phyloP scores from a whole-genome alignment of 371 early-diverging fungal genomes.

The Sanchytrium tribonematis region DNA sequence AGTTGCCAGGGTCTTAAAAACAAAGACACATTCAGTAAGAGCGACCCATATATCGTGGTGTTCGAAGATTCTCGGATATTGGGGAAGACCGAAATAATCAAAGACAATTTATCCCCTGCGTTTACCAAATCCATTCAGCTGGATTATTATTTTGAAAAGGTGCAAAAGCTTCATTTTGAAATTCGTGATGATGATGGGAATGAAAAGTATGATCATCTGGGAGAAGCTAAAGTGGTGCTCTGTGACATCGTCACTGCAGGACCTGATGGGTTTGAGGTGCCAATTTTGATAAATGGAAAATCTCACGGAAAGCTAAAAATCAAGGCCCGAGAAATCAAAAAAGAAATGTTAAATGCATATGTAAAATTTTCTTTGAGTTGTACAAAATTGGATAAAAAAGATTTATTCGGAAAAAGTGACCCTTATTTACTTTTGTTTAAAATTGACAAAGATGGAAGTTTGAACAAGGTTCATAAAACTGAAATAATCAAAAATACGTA shows the following conservation, averaged over 20 bases:
- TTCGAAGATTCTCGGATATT: background rate
- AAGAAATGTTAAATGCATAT: background rate
- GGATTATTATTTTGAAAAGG: constrained; percentile 20
- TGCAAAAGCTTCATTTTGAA: constrained; percentile 10
- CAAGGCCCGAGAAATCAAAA: constrained; percentile 1
- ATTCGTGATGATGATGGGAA: background rate
- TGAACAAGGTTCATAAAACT: constrained; percentile 4
- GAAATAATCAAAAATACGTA: constrained; percentile 8
- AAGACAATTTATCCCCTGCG: constrained; percentile 16
- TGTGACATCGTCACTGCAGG: background rate
- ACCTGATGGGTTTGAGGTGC: background rate
- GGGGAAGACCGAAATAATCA: constrained; percentile 15
- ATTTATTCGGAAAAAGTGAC: constrained; percentile 3
- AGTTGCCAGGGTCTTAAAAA: constrained; percentile 2
- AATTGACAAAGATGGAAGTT: background rate
- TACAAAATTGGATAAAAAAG: constrained; percentile 3
- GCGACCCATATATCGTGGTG: constrained; percentile 2
- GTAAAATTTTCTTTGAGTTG: background rate
- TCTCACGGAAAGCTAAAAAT: background rate
- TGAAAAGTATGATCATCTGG: background rate
- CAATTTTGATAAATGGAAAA: background rate
- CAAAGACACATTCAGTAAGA: constrained; percentile 4
- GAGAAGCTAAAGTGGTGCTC: background rate
- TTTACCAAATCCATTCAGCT: constrained; percentile 15
- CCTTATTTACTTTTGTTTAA: constrained; percentile 2